Evolutionary conservation across 306 rosid genomes (phyloP), one percentile per base, ranked within the genome.

Genomic region (Prunus davidiana): DNA sequence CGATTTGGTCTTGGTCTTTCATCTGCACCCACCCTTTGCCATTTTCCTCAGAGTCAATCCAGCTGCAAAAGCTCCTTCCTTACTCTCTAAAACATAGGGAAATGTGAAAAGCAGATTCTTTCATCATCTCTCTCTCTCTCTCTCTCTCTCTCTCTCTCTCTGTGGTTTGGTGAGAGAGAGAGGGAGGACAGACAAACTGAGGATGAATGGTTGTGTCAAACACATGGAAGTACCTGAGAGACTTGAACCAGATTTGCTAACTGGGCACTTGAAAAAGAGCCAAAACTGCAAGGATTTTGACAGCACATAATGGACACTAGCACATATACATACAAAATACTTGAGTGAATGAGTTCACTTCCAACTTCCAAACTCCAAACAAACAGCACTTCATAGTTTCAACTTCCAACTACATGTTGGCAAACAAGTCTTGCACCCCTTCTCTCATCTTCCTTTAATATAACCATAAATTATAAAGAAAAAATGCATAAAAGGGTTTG

Each of bases 81-180:
- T 38, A 50, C 55, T 66, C 8, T 41, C 64, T 54, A 27, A 56
- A 47, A 54, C 77, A 2, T 73, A 5, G 83, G 83, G 57, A 79
- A 81, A 81, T 72, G 75, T 80, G 72, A 56, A 82, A 81, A 84
- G 78, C 56, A 63, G 67, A 78, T 78, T 78, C 64, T 15, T 24
- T 30, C 7, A 43, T 12, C 18, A 20, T 55, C 6, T 12, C 1
- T n/a, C n/a, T n/a, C n/a, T n/a, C n/a, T n/a, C n/a, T n/a, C n/a
- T n/a, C n/a, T n/a, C n/a, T 22, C 12, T 67, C 38, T 67, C 13
- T 46, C 34, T 24, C 19, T 57, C 8, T 20, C 18, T 16, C 34
- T 55, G 1, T 72, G 20, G 38, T 28, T 49, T 13, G 27, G 25
- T 14, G 50, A 25, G 51, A 1, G 27, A 58, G 62, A 22, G 7